These are phyloP conservation scores for Rhodotorula babjevae DNA, from an alignment of 768 basidiomycete genomes.

Conservation along the genomic window DNA sequence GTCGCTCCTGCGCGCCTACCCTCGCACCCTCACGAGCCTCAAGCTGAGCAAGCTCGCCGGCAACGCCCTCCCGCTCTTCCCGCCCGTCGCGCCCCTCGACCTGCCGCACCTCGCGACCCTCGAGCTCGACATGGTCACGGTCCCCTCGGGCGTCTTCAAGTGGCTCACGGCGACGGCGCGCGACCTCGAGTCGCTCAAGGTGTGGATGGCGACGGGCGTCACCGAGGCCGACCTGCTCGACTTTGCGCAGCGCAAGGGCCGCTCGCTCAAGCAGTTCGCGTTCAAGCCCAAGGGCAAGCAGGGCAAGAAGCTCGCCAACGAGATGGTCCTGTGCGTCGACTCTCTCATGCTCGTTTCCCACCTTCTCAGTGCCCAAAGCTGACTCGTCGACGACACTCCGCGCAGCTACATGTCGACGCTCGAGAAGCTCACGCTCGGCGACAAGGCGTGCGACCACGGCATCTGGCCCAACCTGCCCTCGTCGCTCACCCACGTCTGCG, in stretches of 20 bases:
- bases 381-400: too few species aligned
- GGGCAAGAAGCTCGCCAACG: neutral
- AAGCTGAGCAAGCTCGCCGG: neutral
- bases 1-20: neutral
- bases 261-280: conserved; percentile 1
- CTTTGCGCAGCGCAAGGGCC: neutral
- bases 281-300: conserved; percentile 15
- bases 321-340: neutral
- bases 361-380: too few species aligned
- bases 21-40: neutral
- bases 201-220: neutral
- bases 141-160: neutral
- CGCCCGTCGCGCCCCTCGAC: neutral
- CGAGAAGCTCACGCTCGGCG: conserved; percentile 18
- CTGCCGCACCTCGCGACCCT: neutral
- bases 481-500: conserved; percentile 16
- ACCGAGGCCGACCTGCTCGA: neutral
- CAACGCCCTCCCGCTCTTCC: neutral
- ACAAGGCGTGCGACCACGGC: conserved; percentile 13
- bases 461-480: conserved; percentile 7
- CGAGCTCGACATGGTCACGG: neutral
- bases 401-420: neutral
- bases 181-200: neutral
- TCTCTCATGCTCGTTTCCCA: neutral
- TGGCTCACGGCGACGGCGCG: neutral